phyloP scores from a whole-genome alignment of 805 yeast genomes.

The Cyberlindnera bimundalis region DNA sequence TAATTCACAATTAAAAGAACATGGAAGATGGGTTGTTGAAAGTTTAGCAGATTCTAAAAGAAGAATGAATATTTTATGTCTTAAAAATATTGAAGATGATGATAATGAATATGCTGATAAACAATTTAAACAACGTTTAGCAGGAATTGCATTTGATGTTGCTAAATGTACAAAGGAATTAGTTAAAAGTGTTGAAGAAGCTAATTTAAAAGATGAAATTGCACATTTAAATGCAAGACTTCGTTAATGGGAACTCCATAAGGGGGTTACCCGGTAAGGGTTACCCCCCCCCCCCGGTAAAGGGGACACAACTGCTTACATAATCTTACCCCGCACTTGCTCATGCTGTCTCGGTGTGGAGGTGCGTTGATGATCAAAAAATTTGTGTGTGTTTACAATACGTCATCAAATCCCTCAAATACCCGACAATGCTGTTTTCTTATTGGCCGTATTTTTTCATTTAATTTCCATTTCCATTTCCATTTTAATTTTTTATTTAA shows the following conservation, averaged over 20 bases:
- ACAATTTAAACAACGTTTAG: conserved; percentile 87
- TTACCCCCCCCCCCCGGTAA: not conserved
- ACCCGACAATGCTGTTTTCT: too few relatives aligned
- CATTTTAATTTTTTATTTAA: too few relatives aligned
- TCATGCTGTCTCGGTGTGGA: conserved; percentile 13
- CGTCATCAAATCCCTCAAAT: too few relatives aligned
- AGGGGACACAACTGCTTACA: too few relatives aligned
- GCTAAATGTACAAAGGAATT: conserved; percentile 95
- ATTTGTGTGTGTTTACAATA: too few relatives aligned
- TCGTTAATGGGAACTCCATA: too few relatives aligned
- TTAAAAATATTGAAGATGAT: conserved; percentile 33
- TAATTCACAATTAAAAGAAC: conserved; percentile 79
- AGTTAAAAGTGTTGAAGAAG: conserved; percentile 94
- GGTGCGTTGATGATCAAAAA: conserved; percentile 7
- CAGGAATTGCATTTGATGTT: conserved; percentile 94
- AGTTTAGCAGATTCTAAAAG: conserved; percentile 80
- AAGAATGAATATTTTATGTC: conserved; percentile 74
- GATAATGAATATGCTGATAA: conserved; percentile 77
- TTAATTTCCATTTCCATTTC: not conserved
- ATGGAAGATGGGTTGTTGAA: conserved; percentile 87
- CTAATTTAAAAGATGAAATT: conserved; percentile 82
- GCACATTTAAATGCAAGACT: conserved; percentile 69
- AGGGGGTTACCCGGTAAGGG: too few relatives aligned
- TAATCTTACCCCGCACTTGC: conserved; percentile 20
- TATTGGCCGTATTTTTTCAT: too few relatives aligned